Percentiles rank a stretch among this genome's conserved stretches.
These are phyloP conservation scores for Puccinia horiana DNA, from an alignment of 1,284 basidiomycete species.

Conservation along the genomic window DNA sequence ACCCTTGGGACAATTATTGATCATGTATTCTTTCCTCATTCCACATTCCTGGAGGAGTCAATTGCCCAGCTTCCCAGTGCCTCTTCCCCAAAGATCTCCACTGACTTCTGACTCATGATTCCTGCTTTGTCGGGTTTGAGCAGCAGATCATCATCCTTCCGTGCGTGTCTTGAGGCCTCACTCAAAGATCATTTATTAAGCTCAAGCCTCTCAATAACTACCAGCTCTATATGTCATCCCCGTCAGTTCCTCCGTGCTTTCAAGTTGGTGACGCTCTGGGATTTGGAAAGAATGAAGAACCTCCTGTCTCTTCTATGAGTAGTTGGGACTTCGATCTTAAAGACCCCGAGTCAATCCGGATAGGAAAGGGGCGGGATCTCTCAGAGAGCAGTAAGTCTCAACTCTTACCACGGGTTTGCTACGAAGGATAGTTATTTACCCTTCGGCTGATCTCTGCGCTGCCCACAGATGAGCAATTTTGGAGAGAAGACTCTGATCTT, in stretches of 20 bases:
- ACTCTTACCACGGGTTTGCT: background rate
- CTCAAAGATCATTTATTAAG: background rate
- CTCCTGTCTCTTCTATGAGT: background rate
- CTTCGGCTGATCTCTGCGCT: constrained; percentile 10
- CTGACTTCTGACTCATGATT: constrained; percentile 3
- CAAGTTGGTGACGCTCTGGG: background rate
- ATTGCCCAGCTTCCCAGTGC: background rate
- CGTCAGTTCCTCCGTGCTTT: background rate
- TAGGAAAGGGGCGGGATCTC: background rate
- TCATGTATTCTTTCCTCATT: background rate
- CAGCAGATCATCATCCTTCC: background rate
- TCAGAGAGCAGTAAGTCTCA: background rate
- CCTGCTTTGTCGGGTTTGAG: background rate
- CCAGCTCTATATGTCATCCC: background rate
- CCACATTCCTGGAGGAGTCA: background rate
- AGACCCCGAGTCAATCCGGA: background rate
- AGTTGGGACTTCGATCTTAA: constrained; percentile 11
- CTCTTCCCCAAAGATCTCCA: background rate
- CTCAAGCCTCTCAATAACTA: background rate
- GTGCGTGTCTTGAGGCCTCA: background rate
- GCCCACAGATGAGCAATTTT: background rate
- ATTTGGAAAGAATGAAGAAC: background rate
- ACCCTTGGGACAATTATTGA: constrained; percentile 7
- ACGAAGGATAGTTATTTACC: background rate
- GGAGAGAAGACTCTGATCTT: constrained; percentile 15